A percentile compares a stretch with the other conserved stretches of the same genome.
phyloP scores from a whole-genome alignment of 805 yeast genomes.

The Ogataea haglerorum region DNA sequence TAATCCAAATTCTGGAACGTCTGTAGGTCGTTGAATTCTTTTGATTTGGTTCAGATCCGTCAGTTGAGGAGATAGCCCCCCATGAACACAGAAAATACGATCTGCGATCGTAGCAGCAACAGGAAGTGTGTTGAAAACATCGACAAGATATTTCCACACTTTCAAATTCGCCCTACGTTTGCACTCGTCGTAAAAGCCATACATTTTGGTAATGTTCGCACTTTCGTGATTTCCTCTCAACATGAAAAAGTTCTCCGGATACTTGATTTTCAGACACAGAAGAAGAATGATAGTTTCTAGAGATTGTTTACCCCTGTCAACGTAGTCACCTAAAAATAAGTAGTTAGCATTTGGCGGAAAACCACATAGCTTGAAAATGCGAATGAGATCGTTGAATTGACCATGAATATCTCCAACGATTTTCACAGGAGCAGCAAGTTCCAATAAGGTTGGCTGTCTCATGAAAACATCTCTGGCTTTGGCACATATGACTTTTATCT shows the following conservation, averaged over 20 bases:
- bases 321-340: conserved; percentile 56
- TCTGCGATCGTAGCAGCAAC: conserved; percentile 61
- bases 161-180: conserved; percentile 46
- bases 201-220: conserved; percentile 56
- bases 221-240: conserved; percentile 58
- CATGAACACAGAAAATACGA: conserved; percentile 57
- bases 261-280: conserved; percentile 52
- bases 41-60: conserved; percentile 64
- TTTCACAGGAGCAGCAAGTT: conserved; percentile 74
- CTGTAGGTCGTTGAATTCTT: conserved; percentile 74
- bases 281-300: conserved; percentile 52
- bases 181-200: conserved; percentile 61
- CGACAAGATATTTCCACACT: conserved; percentile 51
- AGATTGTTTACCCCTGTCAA: conserved; percentile 57
- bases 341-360: conserved; percentile 57
- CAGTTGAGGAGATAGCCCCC: conserved; percentile 75
- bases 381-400: conserved; percentile 49
- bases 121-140: conserved; percentile 56
- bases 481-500: conserved; percentile 54
- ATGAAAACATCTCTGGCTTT: conserved; percentile 58
- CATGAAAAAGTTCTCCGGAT: conserved; percentile 60
- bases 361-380: conserved; percentile 57
- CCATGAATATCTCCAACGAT: conserved; percentile 85
- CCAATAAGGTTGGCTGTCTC: conserved; percentile 61
- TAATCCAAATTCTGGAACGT: conserved; percentile 76